phyloP scores from a whole-genome alignment of 2,329 filamentous ascomycete species.

The Peltaster fructicola region DNA sequence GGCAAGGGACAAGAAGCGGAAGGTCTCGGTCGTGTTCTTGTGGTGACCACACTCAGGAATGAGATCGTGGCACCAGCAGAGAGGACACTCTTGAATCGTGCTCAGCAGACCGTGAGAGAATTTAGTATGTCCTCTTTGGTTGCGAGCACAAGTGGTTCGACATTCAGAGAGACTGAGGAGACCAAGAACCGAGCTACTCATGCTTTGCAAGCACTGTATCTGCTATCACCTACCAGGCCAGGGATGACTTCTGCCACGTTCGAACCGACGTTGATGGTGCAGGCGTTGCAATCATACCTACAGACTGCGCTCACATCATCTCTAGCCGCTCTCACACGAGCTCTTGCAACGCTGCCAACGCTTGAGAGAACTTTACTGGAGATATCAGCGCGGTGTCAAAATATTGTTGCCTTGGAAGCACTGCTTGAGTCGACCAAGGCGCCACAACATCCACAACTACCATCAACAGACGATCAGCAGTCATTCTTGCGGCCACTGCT shows the following conservation, averaged over 20 bases:
- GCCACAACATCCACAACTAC: conserved; percentile 50
- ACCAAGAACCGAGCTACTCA: conserved; percentile 55
- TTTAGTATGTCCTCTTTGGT: conserved; percentile 53
- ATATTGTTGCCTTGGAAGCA: conserved; percentile 71
- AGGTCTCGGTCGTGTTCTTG: conserved; percentile 56
- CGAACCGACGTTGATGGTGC: conserved; percentile 54
- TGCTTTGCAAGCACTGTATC: conserved; percentile 58
- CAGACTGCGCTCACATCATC: conserved; percentile 66
- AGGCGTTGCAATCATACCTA: conserved; percentile 64
- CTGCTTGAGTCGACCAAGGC: conserved; percentile 53
- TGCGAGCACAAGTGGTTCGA: conserved; percentile 24
- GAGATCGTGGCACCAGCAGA: conserved; percentile 56
- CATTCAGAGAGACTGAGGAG: conserved; percentile 51
- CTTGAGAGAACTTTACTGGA: conserved; percentile 70
- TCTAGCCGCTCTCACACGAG: conserved; percentile 53
- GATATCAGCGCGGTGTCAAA: conserved; percentile 70
- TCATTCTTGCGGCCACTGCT: conserved; percentile 50
- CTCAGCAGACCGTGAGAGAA: conserved; percentile 65
- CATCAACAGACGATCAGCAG: conserved; percentile 8
- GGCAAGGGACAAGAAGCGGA: conserved; percentile 56
- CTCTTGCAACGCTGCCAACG: conserved; percentile 61
- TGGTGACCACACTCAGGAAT: conserved; percentile 52
- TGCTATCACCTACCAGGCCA: conserved; percentile 49
- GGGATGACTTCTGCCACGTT: conserved; percentile 30
- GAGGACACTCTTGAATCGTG: conserved; percentile 49